Evolutionary conservation across 2,329 filamentous ascomycete species (phyloP).

Genomic region (Alternaria sp.): DNA sequence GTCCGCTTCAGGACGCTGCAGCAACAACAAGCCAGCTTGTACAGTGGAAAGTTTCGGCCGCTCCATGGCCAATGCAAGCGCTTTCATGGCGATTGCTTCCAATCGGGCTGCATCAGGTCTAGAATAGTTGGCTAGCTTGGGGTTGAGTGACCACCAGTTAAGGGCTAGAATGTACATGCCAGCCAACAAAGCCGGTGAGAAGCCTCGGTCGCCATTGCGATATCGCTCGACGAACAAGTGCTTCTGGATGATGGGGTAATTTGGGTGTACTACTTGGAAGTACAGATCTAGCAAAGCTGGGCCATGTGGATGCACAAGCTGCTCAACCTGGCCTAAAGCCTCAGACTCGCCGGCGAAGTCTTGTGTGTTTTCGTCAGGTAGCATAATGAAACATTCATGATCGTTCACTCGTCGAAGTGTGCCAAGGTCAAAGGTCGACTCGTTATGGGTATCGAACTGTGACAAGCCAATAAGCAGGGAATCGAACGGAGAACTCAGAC

Average conservation of each 20-base stretch:
- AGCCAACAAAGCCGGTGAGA: slow-evolving; percentile 78
- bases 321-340: slow-evolving; percentile 77
- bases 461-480: slow-evolving; percentile 84
- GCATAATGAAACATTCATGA: slow-evolving; percentile 80
- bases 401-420: slow-evolving; percentile 78
- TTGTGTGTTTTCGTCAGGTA: slow-evolving; percentile 76
- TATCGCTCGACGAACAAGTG: slow-evolving; percentile 82
- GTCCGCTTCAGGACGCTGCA: slow-evolving; percentile 78
- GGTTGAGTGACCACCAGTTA: slow-evolving; percentile 85
- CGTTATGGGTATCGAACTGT: slow-evolving; percentile 81
- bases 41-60: slow-evolving; percentile 83
- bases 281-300: slow-evolving; percentile 80
- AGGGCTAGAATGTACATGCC: slow-evolving; percentile 86
- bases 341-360: slow-evolving; percentile 75
- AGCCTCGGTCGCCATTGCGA: slow-evolving; percentile 74
- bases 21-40: slow-evolving; percentile 77
- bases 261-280: slow-evolving; percentile 81
- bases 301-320: slow-evolving; percentile 79
- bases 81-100: slow-evolving; percentile 76
- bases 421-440: slow-evolving; percentile 73
- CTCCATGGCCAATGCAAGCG: slow-evolving; percentile 79
- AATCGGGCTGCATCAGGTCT: slow-evolving; percentile 77
- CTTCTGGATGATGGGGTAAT: slow-evolving; percentile 84
- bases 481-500: slow-evolving; percentile 83
- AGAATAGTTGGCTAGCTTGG: slow-evolving; percentile 69